Evolutionary conservation across 371 early-diverging fungal species (phyloP).

Genomic region (Mucor lusitanicus): DNA sequence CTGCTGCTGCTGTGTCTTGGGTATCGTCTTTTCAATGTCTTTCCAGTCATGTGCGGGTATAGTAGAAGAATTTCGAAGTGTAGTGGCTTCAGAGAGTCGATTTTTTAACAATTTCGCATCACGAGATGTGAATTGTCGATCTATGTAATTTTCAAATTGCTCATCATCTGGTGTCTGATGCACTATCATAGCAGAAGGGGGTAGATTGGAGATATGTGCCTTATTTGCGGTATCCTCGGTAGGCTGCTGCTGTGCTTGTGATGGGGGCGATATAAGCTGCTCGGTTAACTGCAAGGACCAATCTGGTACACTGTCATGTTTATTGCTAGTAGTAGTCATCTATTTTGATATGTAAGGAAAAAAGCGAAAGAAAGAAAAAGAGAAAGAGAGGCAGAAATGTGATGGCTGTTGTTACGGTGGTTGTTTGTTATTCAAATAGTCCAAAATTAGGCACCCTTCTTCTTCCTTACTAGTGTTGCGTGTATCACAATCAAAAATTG

Average conservation of each 20-base stretch:
- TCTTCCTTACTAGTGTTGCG: background rate
- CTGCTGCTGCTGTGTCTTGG: background rate
- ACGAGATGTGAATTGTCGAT: constrained; percentile 12
- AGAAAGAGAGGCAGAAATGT: background rate
- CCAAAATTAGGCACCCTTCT: background rate
- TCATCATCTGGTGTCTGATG: constrained; percentile 10
- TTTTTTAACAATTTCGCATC: constrained; percentile 13
- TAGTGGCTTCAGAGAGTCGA: constrained; percentile 11
- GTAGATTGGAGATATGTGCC: background rate
- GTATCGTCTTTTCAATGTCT: constrained; percentile 7
- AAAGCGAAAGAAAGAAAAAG: background rate
- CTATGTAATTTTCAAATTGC: constrained; percentile 13
- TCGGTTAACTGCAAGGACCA: constrained; percentile 22
- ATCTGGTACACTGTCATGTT: constrained; percentile 12
- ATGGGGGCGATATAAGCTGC: constrained; percentile 10
- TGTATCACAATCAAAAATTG: constrained; percentile 9
- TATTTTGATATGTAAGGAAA: background rate
- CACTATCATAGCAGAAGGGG: constrained; percentile 3
- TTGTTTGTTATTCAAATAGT: background rate
- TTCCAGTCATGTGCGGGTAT: background rate
- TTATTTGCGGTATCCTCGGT: background rate
- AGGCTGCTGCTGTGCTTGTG: background rate
- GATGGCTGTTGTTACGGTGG: background rate
- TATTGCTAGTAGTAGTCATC: constrained; percentile 2
- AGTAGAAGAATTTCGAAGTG: constrained; percentile 1